phyloP scores from a whole-genome alignment of 805 yeast genomes.

The Candida golubevii region DNA sequence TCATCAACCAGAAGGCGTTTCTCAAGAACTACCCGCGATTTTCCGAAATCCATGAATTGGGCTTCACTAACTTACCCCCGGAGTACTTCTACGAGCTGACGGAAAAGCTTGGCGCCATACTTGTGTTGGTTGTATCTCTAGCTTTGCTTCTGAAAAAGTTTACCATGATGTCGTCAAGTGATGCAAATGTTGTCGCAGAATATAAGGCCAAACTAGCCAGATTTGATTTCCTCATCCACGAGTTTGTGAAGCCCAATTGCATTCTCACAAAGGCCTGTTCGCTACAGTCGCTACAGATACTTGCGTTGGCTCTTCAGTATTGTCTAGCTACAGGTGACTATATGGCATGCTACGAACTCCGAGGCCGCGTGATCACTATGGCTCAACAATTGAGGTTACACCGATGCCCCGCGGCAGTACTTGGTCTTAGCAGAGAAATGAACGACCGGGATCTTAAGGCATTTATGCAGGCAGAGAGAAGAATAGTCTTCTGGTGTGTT shows the following conservation, averaged over 20 bases:
- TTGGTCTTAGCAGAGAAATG: slow-evolving; percentile 49
- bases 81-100: slow-evolving; percentile 26
- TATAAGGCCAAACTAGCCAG: slow-evolving; percentile 34
- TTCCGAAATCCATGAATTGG: slow-evolving; percentile 43
- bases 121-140: slow-evolving; percentile 46
- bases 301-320: slow-evolving; percentile 65
- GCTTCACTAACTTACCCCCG: slow-evolving; percentile 7
- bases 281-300: slow-evolving; percentile 63
- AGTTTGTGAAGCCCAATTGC: slow-evolving; percentile 57
- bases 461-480: slow-evolving; percentile 76
- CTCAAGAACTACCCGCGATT: slow-evolving; percentile 52
- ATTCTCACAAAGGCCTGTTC: slow-evolving; percentile 54
- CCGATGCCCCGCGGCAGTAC: slow-evolving; percentile 80
- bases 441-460: slow-evolving; percentile 43
- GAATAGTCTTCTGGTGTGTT: slow-evolving; percentile 80
- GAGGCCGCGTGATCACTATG: slow-evolving; percentile 77
- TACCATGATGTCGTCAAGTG: slow-evolving; percentile 17
- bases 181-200: slow-evolving; percentile 3
- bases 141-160: slow-evolving; percentile 42
- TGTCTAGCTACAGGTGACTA: slow-evolving; percentile 71
- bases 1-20: slow-evolving; percentile 67
- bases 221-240: slow-evolving; percentile 58
- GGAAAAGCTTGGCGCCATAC: slow-evolving; percentile 55
- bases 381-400: slow-evolving; percentile 82
- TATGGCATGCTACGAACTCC: slow-evolving; percentile 65